Evolutionary conservation across 371 early-diverging fungal species (phyloP), one percentile per base, ranked within the genome.

Genomic region (Dichotomocladium elegans): DNA sequence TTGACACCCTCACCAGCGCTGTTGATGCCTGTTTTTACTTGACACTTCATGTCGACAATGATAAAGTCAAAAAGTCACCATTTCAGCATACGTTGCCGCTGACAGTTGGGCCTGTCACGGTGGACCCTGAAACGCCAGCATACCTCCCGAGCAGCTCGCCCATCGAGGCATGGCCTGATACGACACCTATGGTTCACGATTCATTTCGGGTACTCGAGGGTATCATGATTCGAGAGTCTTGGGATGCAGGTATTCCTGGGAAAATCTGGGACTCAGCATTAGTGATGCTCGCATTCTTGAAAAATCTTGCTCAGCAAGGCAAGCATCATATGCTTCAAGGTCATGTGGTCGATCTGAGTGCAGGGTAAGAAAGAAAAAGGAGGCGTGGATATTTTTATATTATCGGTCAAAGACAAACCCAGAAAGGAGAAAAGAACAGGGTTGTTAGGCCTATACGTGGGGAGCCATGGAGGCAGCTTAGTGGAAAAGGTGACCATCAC

Each of bases 201-300:
- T 64, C 64, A 0, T 77, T 63, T 55, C 67, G 76, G 11, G 17
- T 63, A 12, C 68, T 75, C 51, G 51, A 53, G 1, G 47, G 65
- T 44, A 50, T 82, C 29, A 57, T 75, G 4, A 70, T 84, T 35
- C 70, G 78, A 22, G 84, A 84, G 53, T 57, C 67, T 24, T 80
- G 81, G 79, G 80, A 82, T 54, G 68, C 69, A 4, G 72, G 77
- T 12, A 79, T 84, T 21, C 82, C 82, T 2, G 84, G 82, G 9
- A 82, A 81, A 42, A 74, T 81, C n/a, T 84, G 84, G 84, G 82
- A 84, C 49, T 84, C 84, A 4, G 84, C 84, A 0, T 59, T 82
- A 35, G 76, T 75, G 0, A 65, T 78, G 66, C 54, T 74, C 17
- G 68, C 72, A 14, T 57, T 80, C 8, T 61, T 84, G 22, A 63